Conservation (phyloP, 768 basidiomycete species). For the Calocera cornea region DNA sequence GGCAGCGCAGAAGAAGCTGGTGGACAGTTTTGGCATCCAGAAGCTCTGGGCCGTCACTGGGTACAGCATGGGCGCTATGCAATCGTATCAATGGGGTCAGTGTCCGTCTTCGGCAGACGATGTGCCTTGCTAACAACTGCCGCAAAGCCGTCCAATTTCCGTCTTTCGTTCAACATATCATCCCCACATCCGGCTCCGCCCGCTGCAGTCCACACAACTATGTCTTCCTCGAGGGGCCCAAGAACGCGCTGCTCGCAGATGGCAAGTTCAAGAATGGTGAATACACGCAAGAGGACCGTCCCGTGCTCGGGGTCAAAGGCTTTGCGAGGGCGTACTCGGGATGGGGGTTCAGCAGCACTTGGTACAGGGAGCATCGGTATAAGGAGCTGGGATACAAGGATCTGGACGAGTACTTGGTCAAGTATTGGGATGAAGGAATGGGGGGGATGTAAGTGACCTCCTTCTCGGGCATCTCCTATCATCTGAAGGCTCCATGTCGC, state of each 20-base stretch:
- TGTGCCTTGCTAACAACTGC: background rate
- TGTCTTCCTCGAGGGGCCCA: slow-evolving; percentile 6
- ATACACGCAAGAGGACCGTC: slow-evolving; percentile 2
- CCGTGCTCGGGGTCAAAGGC: background rate
- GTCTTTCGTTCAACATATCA: background rate
- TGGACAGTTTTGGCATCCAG: background rate
- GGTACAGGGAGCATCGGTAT: slow-evolving; percentile 5
- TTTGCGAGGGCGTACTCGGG: slow-evolving; percentile 5
- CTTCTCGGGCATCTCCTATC: no score
- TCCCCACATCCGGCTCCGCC: slow-evolving; percentile 1
- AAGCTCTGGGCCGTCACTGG: background rate
- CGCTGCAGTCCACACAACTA: background rate
- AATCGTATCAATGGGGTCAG: slow-evolving; percentile 7
- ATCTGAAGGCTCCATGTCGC: background rate
- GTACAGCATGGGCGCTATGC: slow-evolving; percentile 5
- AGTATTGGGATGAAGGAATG: slow-evolving; percentile 8
- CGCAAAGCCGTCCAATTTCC: background rate
- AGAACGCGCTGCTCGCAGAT: slow-evolving; percentile 3
- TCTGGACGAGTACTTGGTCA: slow-evolving; percentile 7
- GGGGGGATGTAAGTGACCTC: background rate
- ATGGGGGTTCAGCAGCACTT: slow-evolving; percentile 4
- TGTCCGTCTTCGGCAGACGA: background rate
- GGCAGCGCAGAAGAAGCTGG: background rate
- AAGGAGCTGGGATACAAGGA: slow-evolving; percentile 3
- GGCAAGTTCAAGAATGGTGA: slow-evolving; percentile 5